phyloP scores from a whole-genome alignment of 495 filamentous ascomycete genomes.

The Podospora sp. region DNA sequence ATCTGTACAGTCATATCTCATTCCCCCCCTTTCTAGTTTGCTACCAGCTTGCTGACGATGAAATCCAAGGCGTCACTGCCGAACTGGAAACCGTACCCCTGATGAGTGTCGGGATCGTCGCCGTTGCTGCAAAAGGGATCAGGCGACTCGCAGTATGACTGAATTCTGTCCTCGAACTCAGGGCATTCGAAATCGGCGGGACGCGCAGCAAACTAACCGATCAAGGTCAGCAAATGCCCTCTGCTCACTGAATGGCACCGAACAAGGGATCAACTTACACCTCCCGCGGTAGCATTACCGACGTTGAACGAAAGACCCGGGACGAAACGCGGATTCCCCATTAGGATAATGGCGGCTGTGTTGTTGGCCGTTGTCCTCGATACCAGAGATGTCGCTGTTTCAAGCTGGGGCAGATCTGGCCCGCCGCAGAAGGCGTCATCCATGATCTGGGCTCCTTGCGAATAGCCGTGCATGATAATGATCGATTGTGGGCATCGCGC shows the following conservation, averaged over 20 bases:
- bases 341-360: constrained; percentile 61
- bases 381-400: constrained; percentile 48
- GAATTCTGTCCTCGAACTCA: constrained; percentile 51
- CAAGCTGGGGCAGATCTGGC: constrained; percentile 53
- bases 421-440: constrained; percentile 64
- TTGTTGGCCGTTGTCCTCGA: constrained; percentile 48
- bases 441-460: constrained; percentile 63
- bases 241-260: not conserved
- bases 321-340: constrained; percentile 59
- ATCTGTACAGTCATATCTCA: constrained; percentile 1
- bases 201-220: constrained; percentile 56
- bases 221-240: constrained; percentile 5
- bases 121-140: constrained; percentile 67
- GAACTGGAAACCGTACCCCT: constrained; percentile 60
- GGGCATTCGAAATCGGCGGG: constrained; percentile 56
- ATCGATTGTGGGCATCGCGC: constrained; percentile 52
- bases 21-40: not conserved
- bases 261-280: constrained; percentile 46
- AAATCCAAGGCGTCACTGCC: constrained; percentile 56
- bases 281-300: constrained; percentile 56
- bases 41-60: constrained; percentile 49
- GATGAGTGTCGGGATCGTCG: constrained; percentile 54
- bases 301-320: constrained; percentile 58
- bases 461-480: constrained; percentile 62
- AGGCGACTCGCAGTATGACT: constrained; percentile 60